Percentiles rank a stretch among this genome's conserved stretches.
phyloP scores from a whole-genome alignment of 768 basidiomycete genomes.

The Leccinum boreale region DNA sequence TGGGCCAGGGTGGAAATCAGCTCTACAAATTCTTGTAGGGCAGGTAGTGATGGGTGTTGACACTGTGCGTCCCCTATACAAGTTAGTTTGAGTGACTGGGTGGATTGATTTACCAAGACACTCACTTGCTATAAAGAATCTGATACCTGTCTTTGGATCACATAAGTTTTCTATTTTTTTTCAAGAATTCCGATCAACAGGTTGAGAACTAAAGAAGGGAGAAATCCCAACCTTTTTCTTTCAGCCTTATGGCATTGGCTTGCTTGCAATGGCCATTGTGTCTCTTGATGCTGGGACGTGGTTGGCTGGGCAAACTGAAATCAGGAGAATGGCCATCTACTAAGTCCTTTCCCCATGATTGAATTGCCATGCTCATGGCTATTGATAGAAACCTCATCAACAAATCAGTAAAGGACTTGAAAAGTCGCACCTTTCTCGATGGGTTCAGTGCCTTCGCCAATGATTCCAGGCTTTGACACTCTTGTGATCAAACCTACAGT shows the following conservation, averaged over 20 bases:
- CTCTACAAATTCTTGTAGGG: conserved; percentile 1
- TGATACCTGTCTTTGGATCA: not conserved
- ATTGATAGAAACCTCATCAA: not conserved
- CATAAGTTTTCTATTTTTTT: not conserved
- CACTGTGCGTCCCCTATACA: not conserved
- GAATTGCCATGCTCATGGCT: conserved; percentile 1
- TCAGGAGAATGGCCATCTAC: not conserved
- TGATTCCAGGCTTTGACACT: not conserved
- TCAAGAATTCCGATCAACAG: not conserved
- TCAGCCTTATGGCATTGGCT: conserved; percentile 1
- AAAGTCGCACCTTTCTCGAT: not conserved
- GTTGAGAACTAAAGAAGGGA: too few relatives aligned
- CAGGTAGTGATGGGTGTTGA: not conserved
- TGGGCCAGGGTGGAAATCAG: conserved; percentile 1
- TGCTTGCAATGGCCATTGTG: conserved; percentile 4
- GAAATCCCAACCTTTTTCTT: conserved; percentile 1
- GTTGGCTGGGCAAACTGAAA: not conserved
- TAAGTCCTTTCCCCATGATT: not conserved
- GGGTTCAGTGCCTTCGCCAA: not conserved
- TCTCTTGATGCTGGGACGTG: not conserved
- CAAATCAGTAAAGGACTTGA: not conserved
- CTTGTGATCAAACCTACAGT: not conserved
- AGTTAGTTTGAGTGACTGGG: not conserved
- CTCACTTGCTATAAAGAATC: conserved; percentile 15
- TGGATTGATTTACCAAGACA: not conserved